Evolutionary conservation across 2,329 filamentous ascomycete species (phyloP), one percentile per base, ranked within the genome.

Genomic region (Colletotrichum sp.): DNA sequence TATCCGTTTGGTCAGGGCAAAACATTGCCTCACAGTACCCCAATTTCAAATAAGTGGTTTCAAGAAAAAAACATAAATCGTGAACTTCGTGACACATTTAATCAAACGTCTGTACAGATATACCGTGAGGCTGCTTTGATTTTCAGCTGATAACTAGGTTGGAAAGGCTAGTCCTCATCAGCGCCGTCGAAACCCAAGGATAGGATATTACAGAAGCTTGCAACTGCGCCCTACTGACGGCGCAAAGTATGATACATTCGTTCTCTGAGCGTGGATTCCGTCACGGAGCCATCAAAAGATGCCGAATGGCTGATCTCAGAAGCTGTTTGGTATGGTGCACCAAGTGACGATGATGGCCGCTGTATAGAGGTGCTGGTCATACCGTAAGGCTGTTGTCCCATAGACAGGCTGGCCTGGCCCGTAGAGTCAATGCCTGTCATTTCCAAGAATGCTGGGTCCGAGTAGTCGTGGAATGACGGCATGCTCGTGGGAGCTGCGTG

Each of bases 391-490:
- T 74, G 16, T n/a, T 66, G 32, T 13, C 44, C 66, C 12, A 73
- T 63, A 5, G 57, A 34, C 4, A 77, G 52, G 16, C 49, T 28
- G 18, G 69, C 52, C 24, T 77, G 73, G n/a, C 52, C 57, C n/a
- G 64, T 26, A 44, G 76, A 66, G 28, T 67, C 64, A 5, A 76
- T 55, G 15, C 49, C 49, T 34, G 72, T 49, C 59, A 77, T 67
- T 6, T 75, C 75, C 6, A 76, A 32, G 24, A 76, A 77, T 9
- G 36, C 18, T n/a, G 73, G 55, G 26, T 76, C 73, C 30, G 76
- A 52, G 52, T 73, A 77, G 10, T 55, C 65, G 8, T 69, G 76
- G 18, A 69, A 77, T 26, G 72, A 62, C 9, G 72, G 26, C 36
- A 72, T 65, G 12, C 26, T 24, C 21, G 73, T 34, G 16, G 28